Evolutionary conservation across 2,329 filamentous ascomycete genomes (phyloP).

Genomic region (Aspergillus niger): DNA sequence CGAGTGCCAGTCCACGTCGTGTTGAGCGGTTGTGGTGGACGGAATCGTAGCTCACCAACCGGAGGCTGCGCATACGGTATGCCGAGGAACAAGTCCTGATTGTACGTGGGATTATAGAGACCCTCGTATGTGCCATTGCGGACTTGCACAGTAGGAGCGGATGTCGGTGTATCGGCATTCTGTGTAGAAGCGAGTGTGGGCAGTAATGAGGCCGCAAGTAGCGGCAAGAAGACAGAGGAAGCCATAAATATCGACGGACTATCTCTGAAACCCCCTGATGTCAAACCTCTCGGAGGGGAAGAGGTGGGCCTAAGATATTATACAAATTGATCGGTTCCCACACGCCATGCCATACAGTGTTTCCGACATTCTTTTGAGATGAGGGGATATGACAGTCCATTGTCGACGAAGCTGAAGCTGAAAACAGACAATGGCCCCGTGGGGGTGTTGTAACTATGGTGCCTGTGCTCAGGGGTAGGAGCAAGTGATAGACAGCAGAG

Average conservation of each 20-base stretch:
- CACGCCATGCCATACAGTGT: background rate
- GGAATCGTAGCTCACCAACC: constrained; percentile 9
- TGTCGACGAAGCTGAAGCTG: too few relatives aligned
- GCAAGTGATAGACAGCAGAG: too few relatives aligned
- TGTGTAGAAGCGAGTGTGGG: background rate
- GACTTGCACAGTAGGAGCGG: background rate
- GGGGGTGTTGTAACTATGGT: too few relatives aligned
- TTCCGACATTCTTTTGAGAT: too few relatives aligned
- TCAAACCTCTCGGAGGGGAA: too few relatives aligned
- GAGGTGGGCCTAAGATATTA: background rate
- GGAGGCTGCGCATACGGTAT: constrained; percentile 23
- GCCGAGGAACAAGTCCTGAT: constrained; percentile 25
- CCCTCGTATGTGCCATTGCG: constrained; percentile 20
- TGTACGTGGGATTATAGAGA: constrained; percentile 8
- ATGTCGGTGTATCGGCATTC: background rate
- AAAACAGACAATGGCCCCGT: too few relatives aligned
- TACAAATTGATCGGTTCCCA: background rate
- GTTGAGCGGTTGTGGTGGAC: constrained; percentile 14
- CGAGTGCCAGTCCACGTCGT: constrained; percentile 5
- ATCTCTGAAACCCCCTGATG: background rate
- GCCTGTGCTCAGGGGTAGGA: too few relatives aligned
- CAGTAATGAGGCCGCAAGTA: background rate
- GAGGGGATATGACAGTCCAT: too few relatives aligned
- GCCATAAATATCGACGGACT: background rate
- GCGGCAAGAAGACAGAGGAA: background rate